Base-by-base conservation (phyloP, 768 basidiomycete species). In the Tylopilus intermedius region DNA sequence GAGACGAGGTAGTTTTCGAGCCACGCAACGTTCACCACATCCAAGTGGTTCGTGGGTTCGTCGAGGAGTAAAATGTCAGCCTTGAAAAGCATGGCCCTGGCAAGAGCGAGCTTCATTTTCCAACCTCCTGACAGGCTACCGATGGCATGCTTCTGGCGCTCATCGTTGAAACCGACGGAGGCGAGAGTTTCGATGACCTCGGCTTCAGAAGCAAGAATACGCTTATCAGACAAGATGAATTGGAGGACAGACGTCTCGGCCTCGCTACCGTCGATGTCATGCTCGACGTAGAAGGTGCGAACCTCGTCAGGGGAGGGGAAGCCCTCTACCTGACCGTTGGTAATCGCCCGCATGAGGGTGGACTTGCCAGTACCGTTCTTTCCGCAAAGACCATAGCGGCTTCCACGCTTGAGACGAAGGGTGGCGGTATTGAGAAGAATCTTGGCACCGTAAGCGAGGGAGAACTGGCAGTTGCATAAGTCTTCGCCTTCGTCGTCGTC, bases 31-130 rank as follows among this genome's bases (percentile, higher is more conserved):
- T 97, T 97, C 74, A 96, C 84, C 59, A 97, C 94, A 63, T 97
- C 94, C 76, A 97, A 82, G 71, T 92, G 89, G 79, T 92, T 92
- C 76, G 94, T 96, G 42, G 94, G 94, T 77, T 96, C 94, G 72
- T 96, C 94, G 59, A 95, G 89, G 26, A 96, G 76, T 47, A 97
- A 84, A 66, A 97, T 97, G 66, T 97, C 94, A 57, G 94, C 94
- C 77, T 88, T 90, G 88, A 97, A 97, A 42, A 97, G 80, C 84
- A 97, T 95, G 46, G 94, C 94, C 57, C 94, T 84, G 53, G 94
- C 94, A 56, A 97, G 83, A 38, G 94, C 94, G 58, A 97, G 86
- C 82, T 96, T 97, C 94, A 97, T 97, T 82, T 97, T 97, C 94
- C 94, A 96, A 78, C 94, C 94, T 82, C 94, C 94, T 41, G 94